Conservation (phyloP, 306 rosid species). For the Mimosa bimucronata region DNA sequence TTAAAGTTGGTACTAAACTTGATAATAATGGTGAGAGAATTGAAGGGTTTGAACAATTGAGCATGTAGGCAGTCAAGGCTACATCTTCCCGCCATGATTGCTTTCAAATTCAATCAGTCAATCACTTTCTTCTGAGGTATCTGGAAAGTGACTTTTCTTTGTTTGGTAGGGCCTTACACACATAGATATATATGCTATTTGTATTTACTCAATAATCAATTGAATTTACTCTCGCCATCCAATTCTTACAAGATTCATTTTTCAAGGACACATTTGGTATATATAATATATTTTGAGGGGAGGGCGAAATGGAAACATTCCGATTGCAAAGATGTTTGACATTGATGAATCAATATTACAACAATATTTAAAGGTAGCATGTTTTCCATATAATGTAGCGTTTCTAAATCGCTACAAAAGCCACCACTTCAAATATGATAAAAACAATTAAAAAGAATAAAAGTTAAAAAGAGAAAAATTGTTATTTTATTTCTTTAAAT, state of each 20-base stretch:
- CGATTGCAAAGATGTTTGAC: too few relatives aligned
- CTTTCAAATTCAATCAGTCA: slow-evolving; percentile 30
- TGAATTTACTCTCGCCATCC: background rate
- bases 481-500: too few relatives aligned
- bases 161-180: background rate
- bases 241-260: background rate
- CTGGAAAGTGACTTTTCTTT: slow-evolving; percentile 23
- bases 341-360: too few relatives aligned
- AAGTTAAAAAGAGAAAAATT: too few relatives aligned
- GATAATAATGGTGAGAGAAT: background rate
- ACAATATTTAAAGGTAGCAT: too few relatives aligned
- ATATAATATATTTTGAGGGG: too few relatives aligned
- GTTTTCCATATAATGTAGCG: too few relatives aligned
- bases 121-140: background rate
- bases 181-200: background rate
- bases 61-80: slow-evolving; percentile 7
- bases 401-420: too few relatives aligned
- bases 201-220: background rate
- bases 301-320: too few relatives aligned
- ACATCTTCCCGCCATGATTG: slow-evolving; percentile 29
- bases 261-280: background rate
- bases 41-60: background rate
- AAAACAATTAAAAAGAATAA: too few relatives aligned
- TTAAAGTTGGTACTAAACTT: background rate
- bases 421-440: too few relatives aligned